Evolutionary conservation across 805 yeast genomes (phyloP), one percentile per base, ranked within the genome.

Genomic region (Saccharomycopsis schoenii): DNA sequence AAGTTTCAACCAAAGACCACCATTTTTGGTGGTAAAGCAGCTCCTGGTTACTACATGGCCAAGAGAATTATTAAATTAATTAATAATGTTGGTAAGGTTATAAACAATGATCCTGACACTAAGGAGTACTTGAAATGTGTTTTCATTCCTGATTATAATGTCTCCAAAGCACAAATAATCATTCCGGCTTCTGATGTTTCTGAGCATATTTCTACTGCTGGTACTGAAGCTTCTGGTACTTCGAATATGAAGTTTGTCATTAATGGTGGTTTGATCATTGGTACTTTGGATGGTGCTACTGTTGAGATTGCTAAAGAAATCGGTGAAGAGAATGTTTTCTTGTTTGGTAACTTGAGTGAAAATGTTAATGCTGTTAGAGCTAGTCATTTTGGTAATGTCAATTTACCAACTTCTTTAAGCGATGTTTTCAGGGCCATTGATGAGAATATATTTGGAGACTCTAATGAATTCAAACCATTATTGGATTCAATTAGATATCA

Each of bases 41-140:
- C 97, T 11, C 97, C 97, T n/a, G 97, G 97, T 66, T 91, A 91
- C 73, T 91, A 89, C 76, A 89, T 91, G 84, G 97, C 97, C 62
- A 91, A 91, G 75, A 82, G 88, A 62, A 88, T 91, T 69, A 92
- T 91, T 71, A 89, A 90, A 73, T 79, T 91, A 72, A 82, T 91
- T 70, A 91, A 88, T 72, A 74, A 88, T 59, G 97, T 90, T 43
- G 85, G 88, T 39, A 84, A 82, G 5, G 93, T 89, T 57, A 83
- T 91, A 65, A 91, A 91, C 74, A 80, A 79, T 63, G 97, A 91
- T 71, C 73, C 79, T 0, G 92, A 86, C 36, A 79, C 89, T 69
- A 88, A 81, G 42, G 87, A 86, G 67, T 77, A 87, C 68, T 81
- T 91, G 69, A 89, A 91, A 75, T 96, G 90, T 60, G 90, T 88